These are phyloP conservation scores for Floccularia luteovirens DNA, from an alignment of 768 basidiomycete genomes.

Conservation along the genomic window DNA sequence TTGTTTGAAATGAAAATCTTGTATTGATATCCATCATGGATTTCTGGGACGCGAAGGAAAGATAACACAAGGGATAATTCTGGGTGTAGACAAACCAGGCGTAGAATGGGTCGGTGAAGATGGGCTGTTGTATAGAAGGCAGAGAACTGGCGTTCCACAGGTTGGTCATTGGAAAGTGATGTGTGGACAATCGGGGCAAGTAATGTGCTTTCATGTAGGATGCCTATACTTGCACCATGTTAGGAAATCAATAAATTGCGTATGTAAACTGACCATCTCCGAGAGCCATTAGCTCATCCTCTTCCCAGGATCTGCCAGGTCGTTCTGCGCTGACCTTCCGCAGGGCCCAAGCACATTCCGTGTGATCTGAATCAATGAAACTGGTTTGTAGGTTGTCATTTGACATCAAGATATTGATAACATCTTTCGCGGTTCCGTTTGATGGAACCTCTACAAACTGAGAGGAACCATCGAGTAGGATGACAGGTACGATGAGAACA, in stretches of 20 bases:
- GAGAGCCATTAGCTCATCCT: slow-evolving; percentile 57
- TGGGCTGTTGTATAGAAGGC: slow-evolving; percentile 64
- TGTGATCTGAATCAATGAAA: slow-evolving; percentile 48
- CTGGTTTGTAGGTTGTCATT: slow-evolving; percentile 44
- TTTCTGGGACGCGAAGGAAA: slow-evolving; percentile 68
- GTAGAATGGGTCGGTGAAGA: slow-evolving; percentile 56
- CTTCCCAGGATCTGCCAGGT: slow-evolving; percentile 61
- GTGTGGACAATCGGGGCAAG: slow-evolving; percentile 48
- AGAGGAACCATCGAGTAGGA: slow-evolving; percentile 50
- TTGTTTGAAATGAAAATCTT: slow-evolving; percentile 55
- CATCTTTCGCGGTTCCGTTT: slow-evolving; percentile 50
- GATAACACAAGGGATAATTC: slow-evolving; percentile 41
- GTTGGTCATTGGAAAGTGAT: slow-evolving; percentile 21
- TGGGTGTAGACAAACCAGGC: slow-evolving; percentile 66
- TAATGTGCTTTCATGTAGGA: slow-evolving; percentile 31
- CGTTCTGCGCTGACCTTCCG: slow-evolving; percentile 55
- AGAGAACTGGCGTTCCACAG: slow-evolving; percentile 50
- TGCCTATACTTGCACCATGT: slow-evolving; percentile 27
- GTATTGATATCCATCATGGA: slow-evolving; percentile 66
- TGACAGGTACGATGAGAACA: slow-evolving; percentile 43
- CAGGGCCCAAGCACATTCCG: slow-evolving; percentile 60
- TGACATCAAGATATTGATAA: slow-evolving; percentile 42
- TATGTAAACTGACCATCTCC: slow-evolving; percentile 43
- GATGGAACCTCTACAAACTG: slow-evolving; percentile 53
- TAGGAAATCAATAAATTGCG: background rate